A percentile compares a stretch with the other conserved stretches of the same genome.
Conservation (phyloP, 306 rosid genomes). For the Malus asiatica region DNA sequence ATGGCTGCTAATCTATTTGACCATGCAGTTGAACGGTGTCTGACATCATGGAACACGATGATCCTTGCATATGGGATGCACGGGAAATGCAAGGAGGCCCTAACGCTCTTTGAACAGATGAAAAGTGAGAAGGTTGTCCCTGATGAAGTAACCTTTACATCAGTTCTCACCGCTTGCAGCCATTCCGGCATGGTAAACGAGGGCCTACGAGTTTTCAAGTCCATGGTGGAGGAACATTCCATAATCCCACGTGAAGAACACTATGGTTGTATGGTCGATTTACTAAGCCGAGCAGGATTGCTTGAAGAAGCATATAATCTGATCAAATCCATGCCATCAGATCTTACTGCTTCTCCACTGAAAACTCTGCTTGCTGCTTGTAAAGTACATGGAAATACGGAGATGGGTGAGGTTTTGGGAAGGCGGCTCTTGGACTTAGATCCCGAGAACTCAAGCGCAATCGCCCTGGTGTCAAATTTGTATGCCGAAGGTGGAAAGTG, state of each 20-base stretch:
- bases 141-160: slow-evolving; percentile 42
- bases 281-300: slow-evolving; percentile 44
- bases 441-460: slow-evolving; percentile 22
- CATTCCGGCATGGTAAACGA: slow-evolving; percentile 43
- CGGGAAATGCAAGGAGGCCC: slow-evolving; percentile 30
- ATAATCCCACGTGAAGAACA: slow-evolving; percentile 43
- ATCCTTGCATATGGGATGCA: slow-evolving; percentile 45
- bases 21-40: slow-evolving; percentile 28
- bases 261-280: slow-evolving; percentile 42
- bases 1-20: slow-evolving; percentile 33
- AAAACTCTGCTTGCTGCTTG: slow-evolving; percentile 48
- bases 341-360: slow-evolving; percentile 26
- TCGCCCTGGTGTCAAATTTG: slow-evolving; percentile 28
- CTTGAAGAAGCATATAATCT: slow-evolving; percentile 41
- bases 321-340: slow-evolving; percentile 29
- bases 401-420: slow-evolving; percentile 28
- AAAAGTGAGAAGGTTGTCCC: slow-evolving; percentile 24
- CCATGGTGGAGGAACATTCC: slow-evolving; percentile 28
- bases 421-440: slow-evolving; percentile 29
- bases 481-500: slow-evolving; percentile 42
- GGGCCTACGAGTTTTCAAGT: slow-evolving; percentile 31
- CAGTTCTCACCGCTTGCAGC: slow-evolving; percentile 50
- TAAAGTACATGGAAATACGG: slow-evolving; percentile 33
- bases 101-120: slow-evolving; percentile 38
- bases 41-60: slow-evolving; percentile 53